These are phyloP conservation scores for Ceriops tagal DNA, from an alignment of 345 rosid genomes.

Conservation along the genomic window DNA sequence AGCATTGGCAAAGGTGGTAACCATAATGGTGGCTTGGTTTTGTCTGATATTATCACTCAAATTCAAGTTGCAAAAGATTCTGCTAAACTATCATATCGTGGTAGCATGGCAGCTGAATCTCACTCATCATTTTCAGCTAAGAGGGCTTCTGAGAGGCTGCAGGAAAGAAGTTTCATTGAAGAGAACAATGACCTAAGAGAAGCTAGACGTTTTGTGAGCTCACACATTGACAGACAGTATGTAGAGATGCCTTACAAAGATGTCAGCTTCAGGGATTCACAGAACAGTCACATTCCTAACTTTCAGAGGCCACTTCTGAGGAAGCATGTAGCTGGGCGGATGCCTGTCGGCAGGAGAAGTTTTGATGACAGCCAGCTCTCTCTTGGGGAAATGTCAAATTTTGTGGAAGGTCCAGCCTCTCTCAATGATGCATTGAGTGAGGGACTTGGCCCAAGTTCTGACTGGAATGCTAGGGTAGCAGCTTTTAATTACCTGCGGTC, in stretches of 20 bases:
- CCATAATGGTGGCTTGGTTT: slow-evolving; percentile 79
- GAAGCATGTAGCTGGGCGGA: slow-evolving; percentile 72
- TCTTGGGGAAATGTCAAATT: slow-evolving; percentile 72
- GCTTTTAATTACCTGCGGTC: slow-evolving; percentile 85
- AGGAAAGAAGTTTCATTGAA: slow-evolving; percentile 65
- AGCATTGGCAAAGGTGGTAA: slow-evolving; percentile 48
- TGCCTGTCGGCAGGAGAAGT: slow-evolving; percentile 90
- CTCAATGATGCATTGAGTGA: slow-evolving; percentile 82
- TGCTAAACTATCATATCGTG: slow-evolving; percentile 55
- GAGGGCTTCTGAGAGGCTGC: slow-evolving; percentile 61
- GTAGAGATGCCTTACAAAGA: slow-evolving; percentile 59
- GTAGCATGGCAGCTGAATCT: slow-evolving; percentile 55
- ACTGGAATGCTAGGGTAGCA: slow-evolving; percentile 96
- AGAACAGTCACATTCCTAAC: slow-evolving; percentile 72
- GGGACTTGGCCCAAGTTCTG: slow-evolving; percentile 86
- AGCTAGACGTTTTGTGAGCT: slow-evolving; percentile 52
- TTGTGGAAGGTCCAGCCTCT: slow-evolving; percentile 80
- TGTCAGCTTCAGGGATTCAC: slow-evolving; percentile 62
- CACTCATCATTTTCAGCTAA: slow-evolving; percentile 61
- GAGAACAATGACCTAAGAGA: slow-evolving; percentile 63
- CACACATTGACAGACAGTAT: slow-evolving; percentile 71
- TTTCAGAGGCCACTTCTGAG: slow-evolving; percentile 94
- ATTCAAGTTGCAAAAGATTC: slow-evolving; percentile 96
- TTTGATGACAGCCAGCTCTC: slow-evolving; percentile 88
- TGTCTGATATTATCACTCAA: slow-evolving; percentile 84